Conservation (phyloP, 2,329 filamentous ascomycete species). For the Cercospora zeina region DNA sequence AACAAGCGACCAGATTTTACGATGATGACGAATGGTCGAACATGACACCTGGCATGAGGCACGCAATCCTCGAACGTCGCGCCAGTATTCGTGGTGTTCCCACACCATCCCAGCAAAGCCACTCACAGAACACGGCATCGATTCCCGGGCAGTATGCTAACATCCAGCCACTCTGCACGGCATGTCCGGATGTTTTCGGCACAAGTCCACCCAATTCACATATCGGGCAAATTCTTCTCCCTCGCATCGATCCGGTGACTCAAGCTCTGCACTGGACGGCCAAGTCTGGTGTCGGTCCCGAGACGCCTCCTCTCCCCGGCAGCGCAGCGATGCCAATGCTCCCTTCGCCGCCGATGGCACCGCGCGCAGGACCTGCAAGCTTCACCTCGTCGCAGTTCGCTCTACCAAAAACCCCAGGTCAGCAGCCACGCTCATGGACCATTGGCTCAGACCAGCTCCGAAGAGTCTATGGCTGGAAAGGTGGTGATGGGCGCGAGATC, state of each 20-base stretch:
- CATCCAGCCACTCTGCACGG: neutral
- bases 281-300: constrained; percentile 18
- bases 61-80: constrained; percentile 11
- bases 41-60: constrained; percentile 11
- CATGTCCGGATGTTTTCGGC: constrained; percentile 7
- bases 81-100: neutral
- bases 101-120: neutral
- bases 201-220: constrained; percentile 17
- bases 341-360: constrained; percentile 16
- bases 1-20: constrained; percentile 16
- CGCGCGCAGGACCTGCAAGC: constrained; percentile 22
- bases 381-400: constrained; percentile 22
- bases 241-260: constrained; percentile 23
- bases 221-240: constrained; percentile 27
- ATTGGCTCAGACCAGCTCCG: constrained; percentile 25
- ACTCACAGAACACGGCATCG: neutral
- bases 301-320: constrained; percentile 25
- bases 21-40: constrained; percentile 16
- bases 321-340: constrained; percentile 16
- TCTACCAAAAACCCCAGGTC: constrained; percentile 17
- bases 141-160: neutral
- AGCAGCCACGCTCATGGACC: constrained; percentile 24
- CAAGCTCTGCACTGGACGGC: constrained; percentile 28
- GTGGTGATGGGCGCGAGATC: constrained; percentile 43
- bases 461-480: constrained; percentile 38